Base-by-base conservation (phyloP, 148 eudicot species). In the Rhododendron griersonianum region DNA sequence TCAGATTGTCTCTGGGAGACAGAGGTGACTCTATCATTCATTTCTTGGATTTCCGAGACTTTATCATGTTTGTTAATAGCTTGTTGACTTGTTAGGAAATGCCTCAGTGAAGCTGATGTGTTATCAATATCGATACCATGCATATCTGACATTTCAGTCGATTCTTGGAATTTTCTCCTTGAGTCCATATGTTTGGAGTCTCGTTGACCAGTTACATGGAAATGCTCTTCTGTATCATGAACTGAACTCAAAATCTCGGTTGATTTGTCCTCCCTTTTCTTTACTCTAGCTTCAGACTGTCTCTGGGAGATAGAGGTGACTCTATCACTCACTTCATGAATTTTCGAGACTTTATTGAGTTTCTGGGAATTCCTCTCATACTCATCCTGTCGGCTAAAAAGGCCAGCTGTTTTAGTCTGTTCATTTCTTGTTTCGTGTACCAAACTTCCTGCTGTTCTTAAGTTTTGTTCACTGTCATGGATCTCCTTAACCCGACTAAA, bases 391-490 rank as follows among this genome's bases (percentile, higher is more conserved):
- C 82, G 87, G 78, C 61, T 59, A 79, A 55, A 44, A 76, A 33
- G 88, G 35, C 88, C 92, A 87, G 88, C 90, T 44, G 89, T 80
- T 89, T 81, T 82, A 81, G 78, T 63, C 86, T 85, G 88, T 65
- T 90, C 91, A 80, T 90, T 85, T 84, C 86, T 88, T 86, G 86
- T 84, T 85, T 90, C 85, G 81, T 85, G 84, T 83, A 88, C 63
- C 37, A 83, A 88, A 86, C 85, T 67, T 50, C 65, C 85, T 28
- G 81, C 86, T 51, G 84, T 76, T 44, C 74, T 78, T 15, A 86
- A 84, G 28, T 83, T 90, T 51, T 33, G 76, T 5, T 73, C 87
- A 84, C 79, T 73, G 81, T 80, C 84, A 84, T 79, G 83, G 47
- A 47, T 87, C 73, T 89, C 91, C 9, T 82, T 51, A 30, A 18